phyloP scores from a whole-genome alignment of 2,329 filamentous ascomycete species.

The Didymella glomerata region DNA sequence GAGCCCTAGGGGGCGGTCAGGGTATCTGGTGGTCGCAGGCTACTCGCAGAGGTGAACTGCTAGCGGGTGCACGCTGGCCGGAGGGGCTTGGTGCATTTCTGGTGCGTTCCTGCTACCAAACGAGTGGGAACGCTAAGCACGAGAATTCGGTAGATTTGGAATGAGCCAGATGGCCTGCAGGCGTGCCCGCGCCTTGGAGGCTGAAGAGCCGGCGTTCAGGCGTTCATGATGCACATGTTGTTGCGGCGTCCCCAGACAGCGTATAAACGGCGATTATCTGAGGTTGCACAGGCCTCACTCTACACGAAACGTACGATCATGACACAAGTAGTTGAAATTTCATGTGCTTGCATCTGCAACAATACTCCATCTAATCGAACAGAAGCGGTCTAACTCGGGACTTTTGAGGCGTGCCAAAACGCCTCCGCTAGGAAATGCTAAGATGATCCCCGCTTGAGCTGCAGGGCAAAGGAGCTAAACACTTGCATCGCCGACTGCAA shows the following conservation, averaged over 20 bases:
- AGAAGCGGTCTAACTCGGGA: constrained; percentile 16
- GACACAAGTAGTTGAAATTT: constrained; percentile 16
- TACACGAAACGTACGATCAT: constrained; percentile 16
- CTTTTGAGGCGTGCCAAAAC: constrained; percentile 35
- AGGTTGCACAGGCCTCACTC: constrained; percentile 12
- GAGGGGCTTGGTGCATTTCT: constrained; percentile 15
- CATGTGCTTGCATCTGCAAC: constrained; percentile 9
- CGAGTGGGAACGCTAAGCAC: constrained; percentile 21
- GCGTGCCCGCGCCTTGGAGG: neutral
- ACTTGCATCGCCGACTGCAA: constrained; percentile 23
- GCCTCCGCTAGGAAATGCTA: constrained; percentile 35
- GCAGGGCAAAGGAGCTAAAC: constrained; percentile 25
- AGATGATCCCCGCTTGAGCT: constrained; percentile 27
- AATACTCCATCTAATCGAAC: constrained; percentile 19
- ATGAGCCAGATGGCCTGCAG: constrained; percentile 8
- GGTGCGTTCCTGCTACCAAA: constrained; percentile 22
- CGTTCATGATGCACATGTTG: constrained; percentile 8
- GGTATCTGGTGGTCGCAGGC: neutral
- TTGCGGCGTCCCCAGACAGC: constrained; percentile 2
- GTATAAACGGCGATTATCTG: constrained; percentile 20
- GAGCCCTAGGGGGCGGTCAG: constrained; percentile 14
- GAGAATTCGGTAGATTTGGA: constrained; percentile 14
- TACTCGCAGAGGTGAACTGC: constrained; percentile 7
- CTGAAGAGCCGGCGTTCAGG: constrained; percentile 12
- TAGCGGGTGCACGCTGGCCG: constrained; percentile 10